Evolutionary conservation across 1,284 basidiomycete species (phyloP), one percentile per base, ranked within the genome.

Genomic region (Athelia psychrophila): DNA sequence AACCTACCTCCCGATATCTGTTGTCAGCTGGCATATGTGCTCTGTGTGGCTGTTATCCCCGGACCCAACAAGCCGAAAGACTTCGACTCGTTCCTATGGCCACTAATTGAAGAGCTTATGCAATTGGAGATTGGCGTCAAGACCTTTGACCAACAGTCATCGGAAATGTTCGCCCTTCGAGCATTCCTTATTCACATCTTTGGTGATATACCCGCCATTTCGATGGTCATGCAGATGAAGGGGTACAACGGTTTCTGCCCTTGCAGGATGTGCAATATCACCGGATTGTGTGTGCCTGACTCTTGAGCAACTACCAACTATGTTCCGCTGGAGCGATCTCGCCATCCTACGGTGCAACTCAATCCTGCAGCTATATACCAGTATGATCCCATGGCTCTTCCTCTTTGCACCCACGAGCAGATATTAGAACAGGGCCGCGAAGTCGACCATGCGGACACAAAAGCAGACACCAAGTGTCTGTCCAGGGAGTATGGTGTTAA

Each of bases 171-270:
- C 49, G 35, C 52, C 1, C 62, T 80, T 0, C 67, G 55, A 30
- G 75, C 73, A 0, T 75, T 68, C 50, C 65, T 75, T 3, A 67
- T 77, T 6, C 50, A 74, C 9, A 64, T 64, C 6, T 73, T 71
- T 48, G 73, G 77, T 2, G 76, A 80, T 52, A 77, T 78, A 20
- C 76, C 73, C 4, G 78, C 77, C 0, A 59, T 78, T 0, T 65
- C 71, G 0, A 72, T 74, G 64, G 33, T 78, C 2, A 71, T 78
- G 69, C 53, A 61, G 1, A 74, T 78, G 67, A 42, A n/a, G 70
- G 55, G 48, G 8, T 12, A 38, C 9, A n/a, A 44, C n/a, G 50
- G 25, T 12, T 46, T 25, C 52, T 46, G 18, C 48, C 38, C 38
- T 8, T 63, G 63, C 47, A 58, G 61, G 16, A 36, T 51, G 16